These are phyloP conservation scores for Schoenoplectus triqueter DNA, from an alignment of 202 grass and related monocot genomes.

Conservation along the genomic window DNA sequence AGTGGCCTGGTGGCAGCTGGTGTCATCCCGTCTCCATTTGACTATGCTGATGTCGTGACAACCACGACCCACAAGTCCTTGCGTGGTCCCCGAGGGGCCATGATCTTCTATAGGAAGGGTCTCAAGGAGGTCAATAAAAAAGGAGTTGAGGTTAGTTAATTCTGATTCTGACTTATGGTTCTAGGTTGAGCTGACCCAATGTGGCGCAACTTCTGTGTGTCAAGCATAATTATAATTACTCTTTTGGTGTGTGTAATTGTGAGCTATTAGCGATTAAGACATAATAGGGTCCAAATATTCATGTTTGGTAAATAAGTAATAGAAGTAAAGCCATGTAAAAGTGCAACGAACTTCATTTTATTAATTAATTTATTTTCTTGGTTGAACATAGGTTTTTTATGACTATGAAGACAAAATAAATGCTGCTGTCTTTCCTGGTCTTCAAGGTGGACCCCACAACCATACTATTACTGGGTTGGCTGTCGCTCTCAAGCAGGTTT, in stretches of 20 bases:
- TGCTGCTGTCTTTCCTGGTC: conserved; percentile 90
- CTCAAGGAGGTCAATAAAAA: conserved; percentile 96
- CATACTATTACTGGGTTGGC: conserved; percentile 96
- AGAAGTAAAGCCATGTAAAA: conserved; percentile 29
- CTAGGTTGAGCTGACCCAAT: neutral
- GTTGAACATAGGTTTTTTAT: conserved; percentile 68
- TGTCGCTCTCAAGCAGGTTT: conserved; percentile 97
- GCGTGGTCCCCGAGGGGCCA: conserved; percentile 90
- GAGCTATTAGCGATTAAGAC: conserved; percentile 7
- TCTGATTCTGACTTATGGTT: conserved; percentile 1
- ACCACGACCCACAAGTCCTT: conserved; percentile 98
- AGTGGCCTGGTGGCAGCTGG: conserved; percentile 94
- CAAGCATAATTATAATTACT: neutral
- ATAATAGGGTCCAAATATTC: neutral
- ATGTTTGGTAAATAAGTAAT: conserved; percentile 12
- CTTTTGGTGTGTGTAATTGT: conserved; percentile 1
- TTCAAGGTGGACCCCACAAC: conserved; percentile 98
- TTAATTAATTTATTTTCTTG: conserved; percentile 32
- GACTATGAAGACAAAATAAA: conserved; percentile 98
- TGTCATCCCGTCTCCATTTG: conserved; percentile 92
- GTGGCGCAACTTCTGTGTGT: neutral
- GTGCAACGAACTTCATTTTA: neutral
- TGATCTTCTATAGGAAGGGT: conserved; percentile 98
- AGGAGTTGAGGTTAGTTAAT: conserved; percentile 69
- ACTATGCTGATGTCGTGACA: conserved; percentile 96